Evolutionary conservation across 2,329 filamentous ascomycete species (phyloP), one percentile per base, ranked within the genome.

Genomic region (Verticillium nubilum): DNA sequence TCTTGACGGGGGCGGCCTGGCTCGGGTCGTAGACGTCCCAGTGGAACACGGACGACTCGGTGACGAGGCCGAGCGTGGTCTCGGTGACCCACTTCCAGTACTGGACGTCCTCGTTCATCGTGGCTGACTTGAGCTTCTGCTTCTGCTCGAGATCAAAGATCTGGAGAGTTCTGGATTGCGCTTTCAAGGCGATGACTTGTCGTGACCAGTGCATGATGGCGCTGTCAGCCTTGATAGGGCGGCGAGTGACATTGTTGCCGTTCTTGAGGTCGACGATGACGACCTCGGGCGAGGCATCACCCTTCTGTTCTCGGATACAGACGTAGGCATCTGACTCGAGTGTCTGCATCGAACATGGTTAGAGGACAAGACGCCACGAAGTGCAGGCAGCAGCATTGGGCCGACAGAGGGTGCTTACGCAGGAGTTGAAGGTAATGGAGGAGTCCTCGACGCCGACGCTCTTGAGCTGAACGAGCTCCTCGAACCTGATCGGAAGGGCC

Each of bases 11-110:
- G 63, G 86, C 82, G 60, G 88, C 82, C 74, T 96, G 91, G 64
- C 85, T 83, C 57, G 89, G 80, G 72, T 97, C 93, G 72, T 94
- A 94, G 65, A 99, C 91, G 73, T 99, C 92, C 95, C 95, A 99
- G 79, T 99, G 95, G 76, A 92, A 98, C 64, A 99, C 91, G 47
- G 90, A 88, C 64, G 85, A 90, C 61, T 96, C 92, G 64, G 94
- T 98, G 65, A 99, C 91, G 69, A 99, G 81, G 63, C 94, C 95
- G 61, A 99, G 79, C 63, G 88, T 90, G 61, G 84, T 89, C 69
- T 97, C 91, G 77, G 88, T 97, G 77, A 96, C 92, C 95, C 95
- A 99, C 79, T 97, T 97, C 96, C 95, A 99, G 83, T 96, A 99
- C 63, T 95, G 89, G 58, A 99, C 92, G 76, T 99, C 95, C 75